Percentiles rank a stretch among this genome's conserved stretches.
Conservation (phyloP, 192 early-diverging fungal species). For the Martensiomyces pterosporus region DNA sequence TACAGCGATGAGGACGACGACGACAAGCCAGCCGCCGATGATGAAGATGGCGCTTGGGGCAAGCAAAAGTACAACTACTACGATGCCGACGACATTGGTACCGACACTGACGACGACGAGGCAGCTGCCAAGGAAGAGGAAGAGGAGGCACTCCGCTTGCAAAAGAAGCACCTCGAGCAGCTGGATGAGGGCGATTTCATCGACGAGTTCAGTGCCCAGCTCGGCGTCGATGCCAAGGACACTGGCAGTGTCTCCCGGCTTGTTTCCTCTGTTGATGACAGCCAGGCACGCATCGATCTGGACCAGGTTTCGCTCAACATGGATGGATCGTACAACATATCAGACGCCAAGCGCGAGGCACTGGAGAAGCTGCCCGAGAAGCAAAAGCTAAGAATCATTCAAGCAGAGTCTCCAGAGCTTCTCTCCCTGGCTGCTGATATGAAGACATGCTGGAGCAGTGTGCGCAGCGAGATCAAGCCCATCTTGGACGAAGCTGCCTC, state of each 20-base stretch:
- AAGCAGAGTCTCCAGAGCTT: slow-evolving; percentile 72
- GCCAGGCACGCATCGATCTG: slow-evolving; percentile 20
- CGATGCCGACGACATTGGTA: slow-evolving; percentile 72
- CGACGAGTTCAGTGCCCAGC: slow-evolving; percentile 57
- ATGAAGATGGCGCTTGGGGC: slow-evolving; percentile 75
- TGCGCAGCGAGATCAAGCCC: slow-evolving; percentile 34
- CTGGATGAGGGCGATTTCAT: slow-evolving; percentile 89
- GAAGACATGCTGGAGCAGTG: slow-evolving; percentile 18
- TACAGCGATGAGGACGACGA: slow-evolving; percentile 32
- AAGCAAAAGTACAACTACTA: slow-evolving; percentile 74
- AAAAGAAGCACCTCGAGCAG: slow-evolving; percentile 68
- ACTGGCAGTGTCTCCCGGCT: slow-evolving; percentile 15
- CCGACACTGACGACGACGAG: slow-evolving; percentile 69
- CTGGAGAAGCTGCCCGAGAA: slow-evolving; percentile 54
- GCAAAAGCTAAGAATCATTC: slow-evolving; percentile 62
- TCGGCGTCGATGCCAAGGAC: slow-evolving; percentile 34
- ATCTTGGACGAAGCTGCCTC: slow-evolving; percentile 20
- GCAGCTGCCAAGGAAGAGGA: slow-evolving; percentile 73
- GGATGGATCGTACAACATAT: slow-evolving; percentile 23
- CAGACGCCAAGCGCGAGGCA: slow-evolving; percentile 29
- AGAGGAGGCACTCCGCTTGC: slow-evolving; percentile 81
- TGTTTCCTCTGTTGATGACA: slow-evolving; percentile 23
- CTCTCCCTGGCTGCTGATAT: slow-evolving; percentile 60
- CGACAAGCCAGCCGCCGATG: slow-evolving; percentile 10
- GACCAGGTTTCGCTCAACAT: slow-evolving; percentile 16